Percentiles rank a stretch among this genome's conserved stretches.
phyloP scores from a whole-genome alignment of 306 rosid genomes.

The Lablab purpureus region DNA sequence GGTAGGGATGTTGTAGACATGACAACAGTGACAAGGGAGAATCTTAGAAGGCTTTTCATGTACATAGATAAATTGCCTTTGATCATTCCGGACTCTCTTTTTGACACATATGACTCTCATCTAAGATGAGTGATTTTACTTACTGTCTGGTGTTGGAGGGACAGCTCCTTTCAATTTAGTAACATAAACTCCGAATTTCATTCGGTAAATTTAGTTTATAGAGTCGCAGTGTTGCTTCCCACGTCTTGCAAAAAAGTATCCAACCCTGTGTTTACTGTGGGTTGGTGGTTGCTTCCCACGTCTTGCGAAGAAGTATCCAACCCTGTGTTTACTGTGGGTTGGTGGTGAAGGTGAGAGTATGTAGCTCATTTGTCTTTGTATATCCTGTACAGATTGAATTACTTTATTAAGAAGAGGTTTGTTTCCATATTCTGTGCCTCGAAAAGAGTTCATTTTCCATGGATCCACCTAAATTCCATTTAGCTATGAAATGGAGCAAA shows the following conservation, averaged over 20 bases:
- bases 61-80: slow-evolving; percentile 91
- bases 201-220: slow-evolving; percentile 58
- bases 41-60: slow-evolving; percentile 83
- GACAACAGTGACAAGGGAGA: slow-evolving; percentile 85
- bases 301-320: slow-evolving; percentile 58
- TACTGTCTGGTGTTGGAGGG: slow-evolving; percentile 45
- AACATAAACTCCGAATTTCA: slow-evolving; percentile 48
- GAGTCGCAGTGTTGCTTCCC: slow-evolving; percentile 65
- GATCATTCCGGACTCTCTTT: slow-evolving; percentile 79
- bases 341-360: slow-evolving; percentile 80
- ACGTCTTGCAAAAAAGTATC: slow-evolving; percentile 58
- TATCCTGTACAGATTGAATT: slow-evolving; percentile 76
- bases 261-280: slow-evolving; percentile 59
- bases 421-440: slow-evolving; percentile 38
- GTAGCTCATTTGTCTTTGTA: slow-evolving; percentile 64
- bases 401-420: slow-evolving; percentile 49
- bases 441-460: background rate
- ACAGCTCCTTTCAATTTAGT: slow-evolving; percentile 44
- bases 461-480: background rate
- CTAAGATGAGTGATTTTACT: slow-evolving; percentile 58
- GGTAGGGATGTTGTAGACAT: slow-evolving; percentile 76
- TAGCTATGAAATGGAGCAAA: background rate
- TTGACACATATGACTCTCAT: slow-evolving; percentile 86
- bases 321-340: slow-evolving; percentile 61
- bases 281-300: slow-evolving; percentile 76